Conservation (phyloP, 495 filamentous ascomycete genomes). For the Penicillium tannophilum region DNA sequence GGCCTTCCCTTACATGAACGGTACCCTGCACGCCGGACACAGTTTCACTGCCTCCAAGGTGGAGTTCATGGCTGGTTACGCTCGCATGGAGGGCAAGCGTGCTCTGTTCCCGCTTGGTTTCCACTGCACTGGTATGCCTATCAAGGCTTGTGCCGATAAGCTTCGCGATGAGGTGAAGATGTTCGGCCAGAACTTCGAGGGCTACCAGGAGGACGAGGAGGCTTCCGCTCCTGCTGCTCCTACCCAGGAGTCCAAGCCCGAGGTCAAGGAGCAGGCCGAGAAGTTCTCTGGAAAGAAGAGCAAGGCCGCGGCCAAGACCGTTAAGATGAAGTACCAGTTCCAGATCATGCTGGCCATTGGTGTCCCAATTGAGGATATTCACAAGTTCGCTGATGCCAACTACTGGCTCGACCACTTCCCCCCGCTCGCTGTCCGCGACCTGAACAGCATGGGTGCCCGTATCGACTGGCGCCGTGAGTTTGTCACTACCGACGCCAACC, state of each 20-base stretch:
- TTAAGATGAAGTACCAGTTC: slow-evolving; percentile 88
- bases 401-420: slow-evolving; percentile 92
- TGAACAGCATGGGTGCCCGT: slow-evolving; percentile 79
- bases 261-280: slow-evolving; percentile 73
- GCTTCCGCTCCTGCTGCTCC: slow-evolving; percentile 39
- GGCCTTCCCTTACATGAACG: slow-evolving; percentile 97
- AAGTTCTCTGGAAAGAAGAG: slow-evolving; percentile 95
- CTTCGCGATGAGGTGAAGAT: slow-evolving; percentile 82
- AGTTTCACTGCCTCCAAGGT: slow-evolving; percentile 87
- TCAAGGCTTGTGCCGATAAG: slow-evolving; percentile 97
- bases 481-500: slow-evolving; percentile 95
- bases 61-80: slow-evolving; percentile 83
- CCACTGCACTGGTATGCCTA: slow-evolving; percentile 97
- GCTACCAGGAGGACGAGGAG: slow-evolving; percentile 63
- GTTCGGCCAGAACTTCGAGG: slow-evolving; percentile 87
- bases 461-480: slow-evolving; percentile 93
- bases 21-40: slow-evolving; percentile 89
- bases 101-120: slow-evolving; percentile 88
- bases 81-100: slow-evolving; percentile 86
- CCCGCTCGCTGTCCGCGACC: slow-evolving; percentile 74
- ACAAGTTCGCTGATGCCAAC: slow-evolving; percentile 82
- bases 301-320: slow-evolving; percentile 87
- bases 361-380: slow-evolving; percentile 83
- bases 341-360: slow-evolving; percentile 87
- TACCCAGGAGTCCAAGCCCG: slow-evolving; percentile 58